A percentile compares a stretch with the other conserved stretches of the same genome.
These are phyloP conservation scores for Cadophora sp. DNA, from an alignment of 2,329 filamentous ascomycete genomes.

Conservation along the genomic window DNA sequence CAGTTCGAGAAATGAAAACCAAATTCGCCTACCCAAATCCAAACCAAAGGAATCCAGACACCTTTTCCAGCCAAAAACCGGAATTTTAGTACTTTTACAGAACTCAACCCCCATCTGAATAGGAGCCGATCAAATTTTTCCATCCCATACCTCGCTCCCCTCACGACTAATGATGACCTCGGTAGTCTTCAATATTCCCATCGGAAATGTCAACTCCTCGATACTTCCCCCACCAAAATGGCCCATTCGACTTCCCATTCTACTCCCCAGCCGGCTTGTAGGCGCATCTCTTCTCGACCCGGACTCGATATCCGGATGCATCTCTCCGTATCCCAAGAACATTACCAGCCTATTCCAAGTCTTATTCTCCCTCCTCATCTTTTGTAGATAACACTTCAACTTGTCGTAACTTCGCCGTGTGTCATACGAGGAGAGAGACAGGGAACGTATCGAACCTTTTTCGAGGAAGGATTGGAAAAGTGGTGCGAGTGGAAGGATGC, in stretches of 20 bases:
- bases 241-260: constrained; percentile 6
- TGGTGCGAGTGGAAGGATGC: constrained; percentile 53
- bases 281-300: background rate
- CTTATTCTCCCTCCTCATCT: constrained; percentile 5
- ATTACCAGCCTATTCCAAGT: constrained; percentile 18
- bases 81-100: background rate
- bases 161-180: constrained; percentile 28
- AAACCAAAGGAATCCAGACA: background rate
- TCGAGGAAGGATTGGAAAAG: constrained; percentile 49
- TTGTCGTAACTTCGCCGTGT: constrained; percentile 19
- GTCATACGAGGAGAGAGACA: constrained; percentile 8
- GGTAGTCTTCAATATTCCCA: constrained; percentile 29
- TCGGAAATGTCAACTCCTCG: constrained; percentile 27
- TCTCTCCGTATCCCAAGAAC: constrained; percentile 20
- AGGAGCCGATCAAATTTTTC: background rate
- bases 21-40: background rate
- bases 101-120: background rate
- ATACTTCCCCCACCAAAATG: constrained; percentile 16
- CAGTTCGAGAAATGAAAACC: background rate
- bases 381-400: constrained; percentile 12
- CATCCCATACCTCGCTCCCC: constrained; percentile 5
- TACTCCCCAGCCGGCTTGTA: constrained; percentile 7
- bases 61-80: background rate
- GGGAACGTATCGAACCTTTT: constrained; percentile 31
- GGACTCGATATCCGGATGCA: constrained; percentile 12